Evolutionary conservation across 306 rosid species (phyloP).

Genomic region (Acacia confusa): DNA sequence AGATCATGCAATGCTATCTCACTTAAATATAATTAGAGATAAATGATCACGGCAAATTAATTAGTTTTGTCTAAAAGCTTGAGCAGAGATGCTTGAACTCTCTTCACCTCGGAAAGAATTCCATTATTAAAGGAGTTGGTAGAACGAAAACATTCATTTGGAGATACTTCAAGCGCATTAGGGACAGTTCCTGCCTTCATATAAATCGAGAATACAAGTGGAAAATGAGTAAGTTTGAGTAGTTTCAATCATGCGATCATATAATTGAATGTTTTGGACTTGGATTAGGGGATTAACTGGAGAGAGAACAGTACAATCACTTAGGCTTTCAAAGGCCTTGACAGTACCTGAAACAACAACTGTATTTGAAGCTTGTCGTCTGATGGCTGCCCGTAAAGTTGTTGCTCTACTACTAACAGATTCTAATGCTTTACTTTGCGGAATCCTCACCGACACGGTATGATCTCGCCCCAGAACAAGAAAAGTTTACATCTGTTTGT

Average conservation of each 20-base stretch:
- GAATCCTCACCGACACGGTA: slow-evolving; percentile 98
- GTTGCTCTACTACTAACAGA: slow-evolving; percentile 90
- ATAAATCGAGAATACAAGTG: background rate
- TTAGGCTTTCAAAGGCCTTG: slow-evolving; percentile 87
- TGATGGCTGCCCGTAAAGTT: slow-evolving; percentile 90
- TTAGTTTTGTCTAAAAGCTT: background rate
- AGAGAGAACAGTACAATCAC: slow-evolving; percentile 82
- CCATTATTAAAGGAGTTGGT: background rate
- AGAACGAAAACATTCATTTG: background rate
- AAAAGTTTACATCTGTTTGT: background rate
- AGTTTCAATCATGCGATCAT: slow-evolving; percentile 8
- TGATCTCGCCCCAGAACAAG: background rate
- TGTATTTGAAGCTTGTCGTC: slow-evolving; percentile 79
- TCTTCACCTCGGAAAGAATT: background rate
- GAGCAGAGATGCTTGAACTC: background rate
- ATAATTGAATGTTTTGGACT: slow-evolving; percentile 19
- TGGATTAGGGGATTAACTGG: slow-evolving; percentile 66
- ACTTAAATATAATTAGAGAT: background rate
- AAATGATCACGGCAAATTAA: background rate
- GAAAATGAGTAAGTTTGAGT: background rate
- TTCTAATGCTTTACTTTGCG: slow-evolving; percentile 92
- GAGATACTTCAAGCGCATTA: background rate
- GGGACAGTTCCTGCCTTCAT: background rate
- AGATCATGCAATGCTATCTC: background rate
- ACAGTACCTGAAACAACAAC: slow-evolving; percentile 84